These are phyloP conservation scores for Aspergillus ustus DNA, from an alignment of 2,329 filamentous ascomycete species.

Conservation along the genomic window DNA sequence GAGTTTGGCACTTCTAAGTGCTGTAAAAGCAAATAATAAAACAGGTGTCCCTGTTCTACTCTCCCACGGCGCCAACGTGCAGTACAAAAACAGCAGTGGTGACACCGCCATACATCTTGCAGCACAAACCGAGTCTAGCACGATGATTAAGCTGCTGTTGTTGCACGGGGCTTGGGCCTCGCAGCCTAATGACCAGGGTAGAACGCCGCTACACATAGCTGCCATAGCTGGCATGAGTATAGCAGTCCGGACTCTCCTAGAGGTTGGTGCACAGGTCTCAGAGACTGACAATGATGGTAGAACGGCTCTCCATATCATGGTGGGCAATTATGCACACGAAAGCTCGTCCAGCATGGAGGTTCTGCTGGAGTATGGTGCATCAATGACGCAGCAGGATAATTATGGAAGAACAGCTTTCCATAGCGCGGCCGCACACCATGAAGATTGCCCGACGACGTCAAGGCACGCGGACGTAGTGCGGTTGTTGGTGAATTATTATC, in stretches of 20 bases:
- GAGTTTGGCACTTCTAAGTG: background rate
- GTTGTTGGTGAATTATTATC: no score
- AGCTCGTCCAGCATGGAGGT: background rate
- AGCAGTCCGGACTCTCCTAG: background rate
- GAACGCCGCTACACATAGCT: background rate
- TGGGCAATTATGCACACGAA: no score
- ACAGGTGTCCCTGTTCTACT: background rate
- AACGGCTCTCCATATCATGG: background rate
- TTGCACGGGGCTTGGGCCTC: background rate
- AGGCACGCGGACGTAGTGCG: no score
- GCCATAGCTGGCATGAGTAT: no score
- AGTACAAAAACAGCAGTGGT: background rate
- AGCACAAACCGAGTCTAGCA: background rate
- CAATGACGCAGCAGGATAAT: background rate
- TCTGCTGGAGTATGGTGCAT: background rate
- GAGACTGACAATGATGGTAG: background rate
- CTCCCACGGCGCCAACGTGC: background rate
- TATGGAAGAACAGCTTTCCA: background rate
- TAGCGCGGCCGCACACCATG: background rate
- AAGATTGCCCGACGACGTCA: no score
- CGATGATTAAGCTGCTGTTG: background rate
- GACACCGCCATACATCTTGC: background rate
- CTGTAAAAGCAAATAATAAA: background rate
- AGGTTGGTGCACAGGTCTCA: background rate
- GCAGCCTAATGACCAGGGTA: background rate